These are phyloP conservation scores for Blastobotrys petasosporus DNA, from an alignment of 1,139 yeast genomes.

Conservation along the genomic window DNA sequence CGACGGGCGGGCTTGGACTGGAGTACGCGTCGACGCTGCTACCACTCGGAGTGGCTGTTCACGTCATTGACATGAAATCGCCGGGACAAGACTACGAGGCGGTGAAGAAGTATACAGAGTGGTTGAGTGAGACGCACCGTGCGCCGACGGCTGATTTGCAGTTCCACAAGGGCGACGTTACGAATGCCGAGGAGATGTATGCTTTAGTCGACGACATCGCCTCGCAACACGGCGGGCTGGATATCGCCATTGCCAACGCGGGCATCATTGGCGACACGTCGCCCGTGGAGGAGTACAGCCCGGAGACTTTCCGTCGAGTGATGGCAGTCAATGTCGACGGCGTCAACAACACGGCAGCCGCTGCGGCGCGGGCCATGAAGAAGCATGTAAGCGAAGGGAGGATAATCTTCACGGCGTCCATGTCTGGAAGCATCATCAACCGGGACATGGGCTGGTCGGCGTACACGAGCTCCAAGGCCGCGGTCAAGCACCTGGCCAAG, in stretches of 20 bases:
- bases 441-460: conserved; percentile 62
- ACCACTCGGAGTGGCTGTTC: conserved; percentile 39
- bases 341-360: conserved; percentile 15
- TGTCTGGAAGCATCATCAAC: conserved; percentile 76
- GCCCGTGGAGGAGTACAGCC: conserved; percentile 70
- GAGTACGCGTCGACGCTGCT: conserved; percentile 37
- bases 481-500: conserved; percentile 65
- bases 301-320: conserved; percentile 49
- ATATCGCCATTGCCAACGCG: conserved; percentile 66
- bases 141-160: conserved; percentile 4
- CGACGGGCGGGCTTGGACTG: conserved; percentile 72
- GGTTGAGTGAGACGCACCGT: conserved; percentile 38
- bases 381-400: conserved; percentile 46
- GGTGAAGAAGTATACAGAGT: conserved; percentile 48
- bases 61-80: conserved; percentile 62
- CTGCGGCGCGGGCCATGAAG: conserved; percentile 59
- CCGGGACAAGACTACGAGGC: conserved; percentile 40
- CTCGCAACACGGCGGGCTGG: conserved; percentile 52
- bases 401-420: conserved; percentile 67
- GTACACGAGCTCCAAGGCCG: conserved; percentile 81
- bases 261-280: conserved; percentile 69
- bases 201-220: conserved; percentile 44
- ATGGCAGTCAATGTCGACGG: conserved; percentile 16
- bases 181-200: conserved; percentile 58
- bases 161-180: conserved; percentile 43